A percentile compares a stretch with the other conserved stretches of the same genome.
Conservation (phyloP, 176 grass and related monocot species). For the Oryza officinalis region DNA sequence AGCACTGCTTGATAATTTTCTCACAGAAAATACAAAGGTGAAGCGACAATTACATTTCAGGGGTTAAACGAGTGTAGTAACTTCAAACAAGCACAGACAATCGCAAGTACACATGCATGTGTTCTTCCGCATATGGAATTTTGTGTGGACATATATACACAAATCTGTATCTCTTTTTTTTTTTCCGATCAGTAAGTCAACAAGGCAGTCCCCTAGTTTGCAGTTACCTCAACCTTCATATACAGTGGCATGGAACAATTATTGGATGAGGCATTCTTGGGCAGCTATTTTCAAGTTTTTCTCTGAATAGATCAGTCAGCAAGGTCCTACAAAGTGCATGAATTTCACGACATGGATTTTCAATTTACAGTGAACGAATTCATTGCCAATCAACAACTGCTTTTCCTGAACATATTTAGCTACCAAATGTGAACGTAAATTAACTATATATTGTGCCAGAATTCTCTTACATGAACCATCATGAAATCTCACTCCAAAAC, state of each 20-base stretch:
- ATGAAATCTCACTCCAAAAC: not conserved
- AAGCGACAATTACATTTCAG: not conserved
- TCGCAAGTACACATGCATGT: not conserved
- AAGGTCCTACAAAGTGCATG: not conserved
- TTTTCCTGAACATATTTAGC: constrained; percentile 9
- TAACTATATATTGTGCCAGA: not conserved
- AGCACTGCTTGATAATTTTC: not conserved
- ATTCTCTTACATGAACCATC: constrained; percentile 8
- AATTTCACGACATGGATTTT: not conserved
- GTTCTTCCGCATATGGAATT: not conserved
- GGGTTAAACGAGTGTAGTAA: not conserved
- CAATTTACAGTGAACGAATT: not conserved
- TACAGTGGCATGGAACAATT: not conserved
- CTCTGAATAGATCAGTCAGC: not conserved
- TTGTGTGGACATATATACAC: not conserved
- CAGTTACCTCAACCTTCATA: not conserved
- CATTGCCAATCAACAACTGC: not conserved
- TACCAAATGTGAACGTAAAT: not conserved
- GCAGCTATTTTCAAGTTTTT: not conserved
- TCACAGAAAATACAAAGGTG: constrained; percentile 11
- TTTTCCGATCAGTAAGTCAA: not conserved
- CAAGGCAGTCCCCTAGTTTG: not conserved
- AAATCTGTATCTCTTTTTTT: not conserved
- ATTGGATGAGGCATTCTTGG: not conserved
- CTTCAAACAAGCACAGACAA: not conserved